Conservation (phyloP, 2,329 filamentous ascomycete genomes). For the Colletotrichum sp. region DNA sequence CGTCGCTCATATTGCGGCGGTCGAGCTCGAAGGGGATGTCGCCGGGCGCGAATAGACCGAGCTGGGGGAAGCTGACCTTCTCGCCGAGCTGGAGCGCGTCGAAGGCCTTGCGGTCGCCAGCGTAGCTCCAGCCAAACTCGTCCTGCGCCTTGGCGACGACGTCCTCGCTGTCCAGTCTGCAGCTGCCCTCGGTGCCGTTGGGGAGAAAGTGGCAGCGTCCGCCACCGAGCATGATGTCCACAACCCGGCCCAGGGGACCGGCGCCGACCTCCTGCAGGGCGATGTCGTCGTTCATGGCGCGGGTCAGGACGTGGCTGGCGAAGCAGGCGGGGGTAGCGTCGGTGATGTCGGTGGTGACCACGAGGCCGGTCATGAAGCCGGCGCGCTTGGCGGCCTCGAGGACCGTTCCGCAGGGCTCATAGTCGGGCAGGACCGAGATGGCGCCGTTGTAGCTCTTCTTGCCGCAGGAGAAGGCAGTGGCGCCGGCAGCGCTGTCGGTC, state of each 20-base stretch:
- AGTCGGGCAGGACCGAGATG: conserved; percentile 86
- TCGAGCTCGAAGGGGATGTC: conserved; percentile 97
- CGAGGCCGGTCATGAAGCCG: conserved; percentile 90
- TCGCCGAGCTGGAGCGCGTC: conserved; percentile 73
- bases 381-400: conserved; percentile 92
- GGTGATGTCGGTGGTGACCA: conserved; percentile 93
- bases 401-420: conserved; percentile 86
- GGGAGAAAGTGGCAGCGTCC: conserved; percentile 92
- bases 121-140: conserved; percentile 80
- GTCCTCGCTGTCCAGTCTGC: conserved; percentile 79
- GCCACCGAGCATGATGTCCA: conserved; percentile 92
- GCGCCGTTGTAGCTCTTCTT: conserved; percentile 96
- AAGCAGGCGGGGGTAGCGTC: conserved; percentile 98
- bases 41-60: conserved; percentile 82
- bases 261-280: conserved; percentile 91
- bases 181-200: conserved; percentile 81
- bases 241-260: conserved; percentile 82
- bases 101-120: conserved; percentile 75
- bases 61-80: conserved; percentile 75
- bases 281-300: conserved; percentile 86
- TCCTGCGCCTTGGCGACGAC: conserved; percentile 75
- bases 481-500: conserved; percentile 95
- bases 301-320: conserved; percentile 81
- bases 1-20: conserved; percentile 75
- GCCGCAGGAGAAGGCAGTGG: conserved; percentile 93